Percentiles rank a stretch among this genome's conserved stretches.
Evolutionary conservation across 2,329 filamentous ascomycete species (phyloP).

Genomic region (Penicillium brevicompactum): DNA sequence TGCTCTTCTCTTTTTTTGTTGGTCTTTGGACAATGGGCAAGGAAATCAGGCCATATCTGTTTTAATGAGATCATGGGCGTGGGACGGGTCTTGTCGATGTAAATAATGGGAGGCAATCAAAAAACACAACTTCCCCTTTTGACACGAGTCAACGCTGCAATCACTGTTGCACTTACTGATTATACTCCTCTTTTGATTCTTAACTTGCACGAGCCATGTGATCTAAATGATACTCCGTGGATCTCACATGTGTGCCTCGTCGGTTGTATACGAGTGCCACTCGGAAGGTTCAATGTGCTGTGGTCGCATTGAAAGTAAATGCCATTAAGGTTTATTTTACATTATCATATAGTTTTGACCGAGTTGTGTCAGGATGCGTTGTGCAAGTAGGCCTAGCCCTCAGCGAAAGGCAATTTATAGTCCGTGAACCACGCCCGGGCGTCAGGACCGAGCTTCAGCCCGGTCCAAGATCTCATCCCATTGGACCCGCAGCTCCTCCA

Average conservation of each 20-base stretch:
- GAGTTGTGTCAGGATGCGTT: neutral
- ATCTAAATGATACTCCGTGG: too few species aligned
- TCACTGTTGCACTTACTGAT: neutral
- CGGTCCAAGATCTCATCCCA: conserved; percentile 44
- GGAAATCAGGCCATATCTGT: conserved; percentile 31
- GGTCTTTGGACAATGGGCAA: conserved; percentile 22
- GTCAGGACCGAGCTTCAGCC: conserved; percentile 26
- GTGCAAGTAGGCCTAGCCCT: neutral
- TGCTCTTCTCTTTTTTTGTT: conserved; percentile 13
- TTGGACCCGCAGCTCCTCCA: conserved; percentile 44
- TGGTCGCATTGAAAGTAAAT: neutral
- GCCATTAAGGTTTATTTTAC: neutral
- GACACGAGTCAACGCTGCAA: neutral
- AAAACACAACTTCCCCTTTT: conserved; percentile 16
- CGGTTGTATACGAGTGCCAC: too few species aligned
- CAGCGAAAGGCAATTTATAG: neutral
- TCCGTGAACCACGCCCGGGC: neutral
- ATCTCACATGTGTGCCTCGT: too few species aligned
- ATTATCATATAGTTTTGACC: neutral
- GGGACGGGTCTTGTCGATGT: conserved; percentile 34
- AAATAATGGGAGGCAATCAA: conserved; percentile 34
- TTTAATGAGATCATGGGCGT: conserved; percentile 40
- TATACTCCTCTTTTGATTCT: neutral
- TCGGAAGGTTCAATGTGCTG: too few species aligned
- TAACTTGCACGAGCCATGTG: too few species aligned